Conservation (phyloP, 805 yeast genomes). For the Ogataea sp. region DNA sequence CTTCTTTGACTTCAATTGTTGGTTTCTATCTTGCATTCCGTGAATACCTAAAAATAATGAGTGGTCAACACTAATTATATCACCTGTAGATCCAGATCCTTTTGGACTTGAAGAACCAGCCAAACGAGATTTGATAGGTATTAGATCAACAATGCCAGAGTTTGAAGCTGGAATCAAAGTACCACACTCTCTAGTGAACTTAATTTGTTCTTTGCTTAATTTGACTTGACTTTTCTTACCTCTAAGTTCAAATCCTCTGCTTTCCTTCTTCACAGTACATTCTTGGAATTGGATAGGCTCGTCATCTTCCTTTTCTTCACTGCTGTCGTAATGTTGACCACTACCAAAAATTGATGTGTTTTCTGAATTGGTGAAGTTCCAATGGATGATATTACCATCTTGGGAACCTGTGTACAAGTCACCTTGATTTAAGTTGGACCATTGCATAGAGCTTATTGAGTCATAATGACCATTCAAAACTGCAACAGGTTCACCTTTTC, state of each 20-base stretch:
- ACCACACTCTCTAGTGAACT: slow-evolving; percentile 36
- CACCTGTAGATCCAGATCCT: slow-evolving; percentile 19
- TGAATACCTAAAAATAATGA: slow-evolving; percentile 53
- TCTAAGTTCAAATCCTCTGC: not conserved
- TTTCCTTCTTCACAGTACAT: slow-evolving; percentile 13
- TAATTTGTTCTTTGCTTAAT: not conserved
- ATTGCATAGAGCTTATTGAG: slow-evolving; percentile 47
- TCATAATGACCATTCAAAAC: slow-evolving; percentile 49
- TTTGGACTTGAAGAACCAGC: no score
- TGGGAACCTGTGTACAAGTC: slow-evolving; percentile 51
- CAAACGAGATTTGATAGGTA: no score
- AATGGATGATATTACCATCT: slow-evolving; percentile 62
- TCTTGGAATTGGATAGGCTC: slow-evolving; percentile 15
- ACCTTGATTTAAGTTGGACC: slow-evolving; percentile 31
- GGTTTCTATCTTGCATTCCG: slow-evolving; percentile 6
- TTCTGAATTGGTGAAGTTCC: slow-evolving; percentile 41
- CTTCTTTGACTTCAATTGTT: not conserved
- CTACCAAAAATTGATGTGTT: not conserved
- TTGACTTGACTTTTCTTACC: not conserved
- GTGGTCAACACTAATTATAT: slow-evolving; percentile 45
- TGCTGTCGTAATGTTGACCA: no score
- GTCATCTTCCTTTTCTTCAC: slow-evolving; percentile 13
- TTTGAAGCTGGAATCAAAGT: slow-evolving; percentile 55
- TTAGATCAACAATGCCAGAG: slow-evolving; percentile 37
- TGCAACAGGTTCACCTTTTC: slow-evolving; percentile 46